Percentiles rank a stretch among this genome's conserved stretches.
Conservation (phyloP, 345 rosid species). For the Lenwebbia sp. region DNA sequence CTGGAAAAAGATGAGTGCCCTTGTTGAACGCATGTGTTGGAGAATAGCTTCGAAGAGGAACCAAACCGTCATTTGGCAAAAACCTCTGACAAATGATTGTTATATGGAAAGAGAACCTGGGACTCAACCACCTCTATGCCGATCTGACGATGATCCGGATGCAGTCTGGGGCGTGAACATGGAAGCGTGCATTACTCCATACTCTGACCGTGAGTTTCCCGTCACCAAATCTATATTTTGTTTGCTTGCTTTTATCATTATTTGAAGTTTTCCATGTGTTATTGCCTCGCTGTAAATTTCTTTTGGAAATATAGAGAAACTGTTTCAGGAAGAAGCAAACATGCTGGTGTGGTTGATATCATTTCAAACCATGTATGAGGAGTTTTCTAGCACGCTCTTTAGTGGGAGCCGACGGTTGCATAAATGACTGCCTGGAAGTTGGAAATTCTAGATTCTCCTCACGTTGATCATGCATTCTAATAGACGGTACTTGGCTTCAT, state of each 20-base stretch:
- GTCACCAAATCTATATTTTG: not conserved
- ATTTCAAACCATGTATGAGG: not conserved
- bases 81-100: slow-evolving; percentile 88
- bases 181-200: slow-evolving; percentile 93
- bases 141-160: slow-evolving; percentile 84
- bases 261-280: not conserved
- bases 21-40: slow-evolving; percentile 96
- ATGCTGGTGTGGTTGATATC: not conserved
- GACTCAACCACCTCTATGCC: slow-evolving; percentile 86
- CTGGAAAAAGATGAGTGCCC: slow-evolving; percentile 92
- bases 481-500: not conserved
- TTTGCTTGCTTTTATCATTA: not conserved
- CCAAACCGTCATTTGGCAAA: slow-evolving; percentile 97
- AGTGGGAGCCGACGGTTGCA: not conserved
- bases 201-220: slow-evolving; percentile 67
- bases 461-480: not conserved
- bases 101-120: slow-evolving; percentile 72
- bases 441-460: not conserved
- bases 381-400: not conserved
- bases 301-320: not conserved
- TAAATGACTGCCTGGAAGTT: not conserved
- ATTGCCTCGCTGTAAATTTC: not conserved
- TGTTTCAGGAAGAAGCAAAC: not conserved
- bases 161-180: slow-evolving; percentile 71
- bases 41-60: slow-evolving; percentile 79